Conservation (phyloP, 345 rosid genomes). For the Isatis tinctoria region DNA sequence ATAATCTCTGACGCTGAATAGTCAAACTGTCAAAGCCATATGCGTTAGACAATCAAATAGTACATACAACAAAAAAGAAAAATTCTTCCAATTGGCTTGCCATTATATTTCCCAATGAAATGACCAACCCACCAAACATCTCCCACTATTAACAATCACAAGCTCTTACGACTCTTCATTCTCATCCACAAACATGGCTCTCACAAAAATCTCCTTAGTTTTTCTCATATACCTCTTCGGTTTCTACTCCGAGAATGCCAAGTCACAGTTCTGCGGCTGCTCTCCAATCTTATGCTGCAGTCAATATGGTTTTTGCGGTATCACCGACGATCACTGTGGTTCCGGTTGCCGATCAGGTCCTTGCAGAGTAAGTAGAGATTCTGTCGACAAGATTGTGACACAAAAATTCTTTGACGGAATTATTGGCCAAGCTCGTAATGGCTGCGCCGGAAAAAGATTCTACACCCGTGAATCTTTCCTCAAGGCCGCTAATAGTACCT, state of each 20-base stretch:
- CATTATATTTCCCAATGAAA: background rate
- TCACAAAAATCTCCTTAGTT: background rate
- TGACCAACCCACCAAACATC: background rate
- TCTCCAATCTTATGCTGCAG: constrained; percentile 39
- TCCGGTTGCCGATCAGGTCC: constrained; percentile 45
- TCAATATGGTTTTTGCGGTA: constrained; percentile 29
- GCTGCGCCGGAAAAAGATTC: constrained; percentile 46
- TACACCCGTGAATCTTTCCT: constrained; percentile 36
- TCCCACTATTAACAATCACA: background rate
- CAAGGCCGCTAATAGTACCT: constrained; percentile 19
- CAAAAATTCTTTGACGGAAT: constrained; percentile 41
- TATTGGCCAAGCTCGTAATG: constrained; percentile 25
- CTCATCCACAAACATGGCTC: constrained; percentile 16
- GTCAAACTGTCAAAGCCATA: background rate
- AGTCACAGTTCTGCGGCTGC: constrained; percentile 40
- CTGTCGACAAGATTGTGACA: constrained; percentile 30
- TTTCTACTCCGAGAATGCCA: background rate
- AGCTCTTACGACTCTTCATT: background rate
- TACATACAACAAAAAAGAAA: too few species aligned
- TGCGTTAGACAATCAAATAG: background rate
- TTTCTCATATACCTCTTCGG: constrained; percentile 8
- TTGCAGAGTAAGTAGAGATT: constrained; percentile 22
- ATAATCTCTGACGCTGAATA: background rate
- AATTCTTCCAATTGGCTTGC: background rate
- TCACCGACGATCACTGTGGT: constrained; percentile 17